Evolutionary conservation across 768 basidiomycete genomes (phyloP), one percentile per base, ranked within the genome.

Genomic region (Terana coerulea): DNA sequence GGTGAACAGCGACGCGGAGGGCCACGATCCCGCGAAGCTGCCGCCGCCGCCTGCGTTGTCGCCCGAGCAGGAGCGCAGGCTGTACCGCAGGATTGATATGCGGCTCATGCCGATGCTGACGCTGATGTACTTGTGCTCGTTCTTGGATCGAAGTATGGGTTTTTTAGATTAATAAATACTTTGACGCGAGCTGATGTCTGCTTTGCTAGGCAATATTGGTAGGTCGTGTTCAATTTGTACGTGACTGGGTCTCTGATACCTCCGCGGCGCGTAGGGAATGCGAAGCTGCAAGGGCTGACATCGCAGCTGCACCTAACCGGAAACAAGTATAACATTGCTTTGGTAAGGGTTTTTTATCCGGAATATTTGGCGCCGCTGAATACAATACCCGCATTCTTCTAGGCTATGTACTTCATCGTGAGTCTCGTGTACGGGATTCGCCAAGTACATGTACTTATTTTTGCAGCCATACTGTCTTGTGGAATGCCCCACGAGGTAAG

Each of bases 381-480:
- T n/a, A n/a, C n/a, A n/a, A n/a, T n/a, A n/a, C n/a, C 12, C n/a
- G 28, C 5, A 7, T 26, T 25, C 28, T 14, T 5, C 44, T n/a
- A 86, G 83, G 84, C 83, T 0, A 79, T 82, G 77, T 87, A 76
- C 59, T 86, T 86, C 63, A 76, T 87, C 31, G 84, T 85, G 59
- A 49, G 81, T 42, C 35, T 19, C 37, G 19, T 12, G 14, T 33
- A 24, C 47, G 14, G n/a, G n/a, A n/a, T n/a, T n/a, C n/a, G n/a
- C n/a, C n/a, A n/a, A 45, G 9, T 12, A 37, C n/a, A 5, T 1
- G 14, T 33, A 22, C 25, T 3, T 5, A 12, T 6, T 15, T 19
- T 29, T 26, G 1, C 30, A 78, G 80, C 79, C 77, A 8, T 80
- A 79, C 58, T 82, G 81, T 60, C 68, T 79, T 1, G 82, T 84